Percentiles rank a stretch among this genome's conserved stretches.
Conservation (phyloP, 306 rosid genomes). For the Hippophae gyantsensis region DNA sequence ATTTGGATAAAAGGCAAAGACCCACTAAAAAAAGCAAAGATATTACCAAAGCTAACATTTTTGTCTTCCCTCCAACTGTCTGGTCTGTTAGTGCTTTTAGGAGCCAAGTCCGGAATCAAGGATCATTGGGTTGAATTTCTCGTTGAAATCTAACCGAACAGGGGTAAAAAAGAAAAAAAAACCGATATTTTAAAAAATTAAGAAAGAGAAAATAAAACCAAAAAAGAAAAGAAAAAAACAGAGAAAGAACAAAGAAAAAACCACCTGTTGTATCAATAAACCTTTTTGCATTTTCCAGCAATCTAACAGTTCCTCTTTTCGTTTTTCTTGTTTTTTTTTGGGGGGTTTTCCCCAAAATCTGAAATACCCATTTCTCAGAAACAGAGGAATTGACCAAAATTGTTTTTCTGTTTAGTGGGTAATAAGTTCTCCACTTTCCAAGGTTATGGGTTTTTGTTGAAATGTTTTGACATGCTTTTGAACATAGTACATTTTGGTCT, state of each 20-base stretch:
- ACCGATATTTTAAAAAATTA: not conserved
- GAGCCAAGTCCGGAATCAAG: slow-evolving; percentile 54
- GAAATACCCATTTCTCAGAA: slow-evolving; percentile 24
- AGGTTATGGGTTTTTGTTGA: slow-evolving; percentile 27
- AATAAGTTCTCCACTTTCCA: slow-evolving; percentile 16
- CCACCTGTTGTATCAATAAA: slow-evolving; percentile 30
- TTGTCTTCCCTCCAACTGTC: slow-evolving; percentile 44
- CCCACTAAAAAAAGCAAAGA: slow-evolving; percentile 41
- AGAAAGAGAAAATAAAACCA: too few relatives aligned
- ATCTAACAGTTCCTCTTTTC: slow-evolving; percentile 21
- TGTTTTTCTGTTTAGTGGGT: slow-evolving; percentile 3
- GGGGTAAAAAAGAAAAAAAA: slow-evolving; percentile 1
- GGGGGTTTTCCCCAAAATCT: slow-evolving; percentile 17
- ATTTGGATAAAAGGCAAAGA: slow-evolving; percentile 5
- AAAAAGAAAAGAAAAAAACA: slow-evolving; percentile 5
- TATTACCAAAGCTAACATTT: slow-evolving; percentile 23
- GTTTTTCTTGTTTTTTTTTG: not conserved
- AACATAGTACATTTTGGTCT: slow-evolving; percentile 6
- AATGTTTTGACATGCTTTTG: slow-evolving; percentile 9
- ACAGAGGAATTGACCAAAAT: slow-evolving; percentile 14
- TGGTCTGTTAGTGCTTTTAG: slow-evolving; percentile 50
- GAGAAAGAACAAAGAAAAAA: slow-evolving; percentile 23
- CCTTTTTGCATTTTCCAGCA: slow-evolving; percentile 47
- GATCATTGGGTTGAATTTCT: slow-evolving; percentile 31
- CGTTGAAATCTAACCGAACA: slow-evolving; percentile 28